Evolutionary conservation across 495 filamentous ascomycete genomes (phyloP).

Genomic region (Astrothelium macrocarpum): DNA sequence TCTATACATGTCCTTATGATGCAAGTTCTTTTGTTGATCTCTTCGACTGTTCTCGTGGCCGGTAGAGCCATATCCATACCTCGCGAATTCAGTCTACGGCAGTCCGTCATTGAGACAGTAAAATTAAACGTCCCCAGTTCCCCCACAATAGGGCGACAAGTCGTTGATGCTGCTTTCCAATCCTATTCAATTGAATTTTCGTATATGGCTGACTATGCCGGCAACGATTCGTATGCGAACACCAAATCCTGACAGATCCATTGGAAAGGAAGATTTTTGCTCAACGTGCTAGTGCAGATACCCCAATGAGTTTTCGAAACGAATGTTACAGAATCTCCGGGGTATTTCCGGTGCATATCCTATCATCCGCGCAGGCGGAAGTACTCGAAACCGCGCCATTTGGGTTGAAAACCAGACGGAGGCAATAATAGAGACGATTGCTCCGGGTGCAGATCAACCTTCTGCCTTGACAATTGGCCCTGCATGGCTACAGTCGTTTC

Average conservation of each 20-base stretch:
- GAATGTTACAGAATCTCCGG: constrained; percentile 19
- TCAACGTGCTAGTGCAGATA: constrained; percentile 6
- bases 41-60: neutral
- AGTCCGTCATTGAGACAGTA: neutral
- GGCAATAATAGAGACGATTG: constrained; percentile 17
- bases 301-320: constrained; percentile 19
- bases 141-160: constrained; percentile 6
- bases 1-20: neutral
- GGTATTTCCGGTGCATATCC: constrained; percentile 19
- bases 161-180: constrained; percentile 18
- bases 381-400: constrained; percentile 18
- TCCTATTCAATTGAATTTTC: constrained; percentile 24
- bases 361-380: constrained; percentile 21
- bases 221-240: constrained; percentile 18
- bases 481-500: constrained; percentile 18
- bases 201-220: constrained; percentile 23
- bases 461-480: constrained; percentile 16
- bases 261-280: neutral
- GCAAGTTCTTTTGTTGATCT: neutral
- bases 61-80: neutral
- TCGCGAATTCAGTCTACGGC: neutral
- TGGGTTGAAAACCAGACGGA: constrained; percentile 14
- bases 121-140: neutral
- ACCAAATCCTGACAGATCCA: neutral
- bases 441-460: constrained; percentile 16